Evolutionary conservation across 73 alveolate genomes (phyloP).

Genomic region (Durusdinium trenchii): DNA sequence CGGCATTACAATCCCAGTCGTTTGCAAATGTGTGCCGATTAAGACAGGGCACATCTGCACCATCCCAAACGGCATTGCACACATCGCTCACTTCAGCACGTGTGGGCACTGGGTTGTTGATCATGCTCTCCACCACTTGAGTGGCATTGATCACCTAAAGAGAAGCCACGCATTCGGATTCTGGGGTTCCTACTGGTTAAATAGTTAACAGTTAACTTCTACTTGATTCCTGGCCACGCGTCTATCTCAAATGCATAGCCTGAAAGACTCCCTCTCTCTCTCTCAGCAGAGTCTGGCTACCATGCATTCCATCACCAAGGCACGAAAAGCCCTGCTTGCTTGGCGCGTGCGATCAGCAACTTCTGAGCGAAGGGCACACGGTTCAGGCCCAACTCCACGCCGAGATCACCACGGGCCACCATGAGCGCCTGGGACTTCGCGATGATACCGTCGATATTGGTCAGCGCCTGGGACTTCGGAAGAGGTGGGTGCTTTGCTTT

Average conservation of each 20-base stretch:
- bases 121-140: slow-evolving; percentile 99
- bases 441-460: slow-evolving; percentile 93
- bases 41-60: slow-evolving; percentile 62
- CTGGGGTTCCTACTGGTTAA: no score
- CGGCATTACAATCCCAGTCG: background rate
- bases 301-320: background rate
- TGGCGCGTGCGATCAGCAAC: slow-evolving; percentile 82
- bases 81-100: slow-evolving; percentile 94
- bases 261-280: background rate
- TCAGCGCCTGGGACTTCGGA: slow-evolving; percentile 35
- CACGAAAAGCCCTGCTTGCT: slow-evolving; percentile 68
- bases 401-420: slow-evolving; percentile 91
- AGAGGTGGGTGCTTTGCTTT: background rate
- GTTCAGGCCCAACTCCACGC: slow-evolving; percentile 82
- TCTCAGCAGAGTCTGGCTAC: background rate
- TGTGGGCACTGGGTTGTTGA: slow-evolving; percentile 99
- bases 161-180: background rate
- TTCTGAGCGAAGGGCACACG: slow-evolving; percentile 93
- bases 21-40: background rate
- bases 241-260: background rate
- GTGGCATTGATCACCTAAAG: slow-evolving; percentile 98
- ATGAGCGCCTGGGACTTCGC: slow-evolving; percentile 91
- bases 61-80: slow-evolving; percentile 92
- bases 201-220: background rate
- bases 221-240: background rate